phyloP scores from a whole-genome alignment of 352 stramenopile genomes.

The Phytophthora lateralis region DNA sequence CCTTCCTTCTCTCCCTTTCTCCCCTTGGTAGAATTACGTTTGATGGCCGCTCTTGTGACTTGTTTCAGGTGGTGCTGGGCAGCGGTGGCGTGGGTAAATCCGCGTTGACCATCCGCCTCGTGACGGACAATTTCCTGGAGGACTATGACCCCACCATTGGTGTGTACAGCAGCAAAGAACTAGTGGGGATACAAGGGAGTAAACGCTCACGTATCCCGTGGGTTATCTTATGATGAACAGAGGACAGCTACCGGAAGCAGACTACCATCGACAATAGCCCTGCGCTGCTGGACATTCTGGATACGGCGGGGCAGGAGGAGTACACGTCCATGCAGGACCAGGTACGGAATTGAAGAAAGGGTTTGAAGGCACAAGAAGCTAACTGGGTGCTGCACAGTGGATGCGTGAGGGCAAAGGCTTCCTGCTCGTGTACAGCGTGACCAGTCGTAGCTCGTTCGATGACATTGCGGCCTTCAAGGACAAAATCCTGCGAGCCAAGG shows the following conservation, averaged over 20 bases:
- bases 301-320: constrained; percentile 93
- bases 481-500: constrained; percentile 90
- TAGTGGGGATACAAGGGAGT: not conserved
- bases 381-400: constrained; percentile 55
- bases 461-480: constrained; percentile 90
- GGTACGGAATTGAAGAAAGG: constrained; percentile 29
- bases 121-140: constrained; percentile 93
- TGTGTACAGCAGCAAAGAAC: constrained; percentile 25
- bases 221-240: constrained; percentile 31
- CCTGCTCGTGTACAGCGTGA: constrained; percentile 90
- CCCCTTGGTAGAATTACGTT: not conserved
- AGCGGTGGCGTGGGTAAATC: constrained; percentile 92
- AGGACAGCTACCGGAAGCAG: constrained; percentile 94
- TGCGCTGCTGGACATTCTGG: constrained; percentile 89
- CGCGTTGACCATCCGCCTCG: constrained; percentile 91
- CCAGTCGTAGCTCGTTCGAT: constrained; percentile 90
- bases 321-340: constrained; percentile 93
- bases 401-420: constrained; percentile 94
- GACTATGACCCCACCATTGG: constrained; percentile 94
- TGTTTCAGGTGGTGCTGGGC: constrained; percentile 80
- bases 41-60: not conserved
- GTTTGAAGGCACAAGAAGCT: not conserved
- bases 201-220: not conserved
- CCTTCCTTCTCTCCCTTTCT: constrained; percentile 4
- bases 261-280: constrained; percentile 85